Evolutionary conservation across 202 grass and related monocot genomes (phyloP).

Genomic region (Miscanthus sacchariflorus): DNA sequence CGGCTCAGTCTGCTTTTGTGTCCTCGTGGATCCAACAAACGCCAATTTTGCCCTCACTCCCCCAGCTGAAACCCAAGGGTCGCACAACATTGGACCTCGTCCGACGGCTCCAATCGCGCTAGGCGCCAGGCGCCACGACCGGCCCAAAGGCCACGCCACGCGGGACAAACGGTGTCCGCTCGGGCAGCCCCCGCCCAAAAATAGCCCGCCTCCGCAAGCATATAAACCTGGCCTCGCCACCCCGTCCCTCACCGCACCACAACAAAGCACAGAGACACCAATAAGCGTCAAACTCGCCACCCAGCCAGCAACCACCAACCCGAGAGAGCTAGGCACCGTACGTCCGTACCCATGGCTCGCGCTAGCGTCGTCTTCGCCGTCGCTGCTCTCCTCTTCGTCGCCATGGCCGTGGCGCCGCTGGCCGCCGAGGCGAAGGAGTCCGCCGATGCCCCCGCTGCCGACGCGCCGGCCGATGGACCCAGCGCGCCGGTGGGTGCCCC

Average conservation of each 20-base stretch:
- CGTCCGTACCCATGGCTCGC: slow-evolving; percentile 26
- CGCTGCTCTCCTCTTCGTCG: slow-evolving; percentile 23
- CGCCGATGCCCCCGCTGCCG: neutral
- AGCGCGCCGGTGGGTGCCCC: slow-evolving; percentile 17
- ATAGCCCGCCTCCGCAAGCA: neutral
- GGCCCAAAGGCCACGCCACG: neutral
- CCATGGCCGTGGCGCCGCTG: slow-evolving; percentile 35
- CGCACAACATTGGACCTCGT: neutral
- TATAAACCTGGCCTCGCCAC: neutral
- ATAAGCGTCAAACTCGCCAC: neutral
- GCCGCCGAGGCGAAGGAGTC: neutral
- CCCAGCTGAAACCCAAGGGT: neutral
- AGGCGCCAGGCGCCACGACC: too few species aligned
- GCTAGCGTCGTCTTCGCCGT: neutral
- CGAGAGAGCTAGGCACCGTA: neutral
- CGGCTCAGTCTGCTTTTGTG: too few species aligned
- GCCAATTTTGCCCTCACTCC: neutral
- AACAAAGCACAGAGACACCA: neutral
- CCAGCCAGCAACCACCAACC: neutral
- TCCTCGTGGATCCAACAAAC: too few species aligned
- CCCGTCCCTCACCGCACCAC: neutral
- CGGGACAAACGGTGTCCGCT: neutral
- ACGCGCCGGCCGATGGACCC: neutral
- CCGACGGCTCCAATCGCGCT: neutral
- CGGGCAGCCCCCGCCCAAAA: neutral